phyloP scores from a whole-genome alignment of 331 rosid species.

The Telfairia occidentalis region DNA sequence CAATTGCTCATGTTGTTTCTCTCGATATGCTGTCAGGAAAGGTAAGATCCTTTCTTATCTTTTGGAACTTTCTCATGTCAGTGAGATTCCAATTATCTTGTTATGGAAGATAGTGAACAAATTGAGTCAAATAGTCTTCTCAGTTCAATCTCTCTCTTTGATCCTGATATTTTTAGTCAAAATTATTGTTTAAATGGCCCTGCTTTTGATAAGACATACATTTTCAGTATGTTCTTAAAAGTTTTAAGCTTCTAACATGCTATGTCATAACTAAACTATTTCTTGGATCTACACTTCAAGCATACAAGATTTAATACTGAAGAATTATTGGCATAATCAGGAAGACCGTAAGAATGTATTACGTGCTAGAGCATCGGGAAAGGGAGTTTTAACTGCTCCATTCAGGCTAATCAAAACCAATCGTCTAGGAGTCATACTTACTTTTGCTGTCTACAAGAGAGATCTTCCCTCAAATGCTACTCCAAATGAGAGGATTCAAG shows the following conservation, averaged over 20 bases:
- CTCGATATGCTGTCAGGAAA: slow-evolving; percentile 75
- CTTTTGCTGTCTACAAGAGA: slow-evolving; percentile 80
- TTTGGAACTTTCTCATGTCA: not conserved
- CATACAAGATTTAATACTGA: not conserved
- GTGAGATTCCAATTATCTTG: slow-evolving; percentile 10
- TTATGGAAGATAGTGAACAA: not conserved
- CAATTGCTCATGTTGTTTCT: slow-evolving; percentile 69
- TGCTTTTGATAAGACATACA: not conserved
- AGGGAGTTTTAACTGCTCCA: slow-evolving; percentile 89
- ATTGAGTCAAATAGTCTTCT: not conserved
- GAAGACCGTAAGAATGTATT: slow-evolving; percentile 75
- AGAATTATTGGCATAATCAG: slow-evolving; percentile 27
- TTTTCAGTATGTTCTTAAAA: not conserved
- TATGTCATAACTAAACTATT: not conserved
- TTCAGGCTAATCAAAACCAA: slow-evolving; percentile 73
- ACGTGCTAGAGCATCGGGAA: slow-evolving; percentile 87
- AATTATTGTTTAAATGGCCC: not conserved
- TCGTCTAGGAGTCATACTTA: slow-evolving; percentile 77
- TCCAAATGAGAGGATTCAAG: slow-evolving; percentile 78
- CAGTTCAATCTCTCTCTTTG: not conserved
- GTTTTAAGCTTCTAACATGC: not conserved
- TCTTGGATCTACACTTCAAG: not conserved
- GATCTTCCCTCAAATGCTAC: slow-evolving; percentile 80
- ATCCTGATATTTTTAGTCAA: slow-evolving; percentile 2
- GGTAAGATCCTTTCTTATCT: slow-evolving; percentile 34